Conservation (phyloP, 2,329 filamentous ascomycete genomes). For the Diplodia sapinea region DNA sequence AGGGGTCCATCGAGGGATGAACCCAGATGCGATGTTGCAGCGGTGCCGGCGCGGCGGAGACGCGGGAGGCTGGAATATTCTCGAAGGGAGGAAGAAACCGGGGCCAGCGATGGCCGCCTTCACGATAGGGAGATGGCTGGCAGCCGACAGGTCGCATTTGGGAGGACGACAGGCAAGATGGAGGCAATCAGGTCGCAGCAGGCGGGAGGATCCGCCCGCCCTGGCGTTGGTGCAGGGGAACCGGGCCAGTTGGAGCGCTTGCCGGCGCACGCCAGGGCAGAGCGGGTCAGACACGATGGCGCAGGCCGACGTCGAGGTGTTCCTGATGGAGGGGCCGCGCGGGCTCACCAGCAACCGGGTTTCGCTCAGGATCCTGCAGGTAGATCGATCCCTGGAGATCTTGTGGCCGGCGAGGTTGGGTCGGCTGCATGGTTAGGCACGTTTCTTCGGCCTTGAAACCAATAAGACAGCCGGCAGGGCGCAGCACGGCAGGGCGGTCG, state of each 20-base stretch:
- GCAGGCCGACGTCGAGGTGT: constrained; percentile 6
- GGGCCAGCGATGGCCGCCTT: not conserved
- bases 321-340: constrained; percentile 18
- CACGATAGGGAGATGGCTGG: not conserved
- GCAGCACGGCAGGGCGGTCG: constrained; percentile 7
- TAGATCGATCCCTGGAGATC: constrained; percentile 29
- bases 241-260: constrained; percentile 24
- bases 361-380: constrained; percentile 26
- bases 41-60: not conserved
- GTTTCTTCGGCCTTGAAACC: constrained; percentile 29
- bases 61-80: constrained; percentile 10
- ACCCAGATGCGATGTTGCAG: not conserved
- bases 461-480: constrained; percentile 26
- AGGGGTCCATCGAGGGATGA: constrained; percentile 15
- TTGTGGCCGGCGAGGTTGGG: constrained; percentile 29
- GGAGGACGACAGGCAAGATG: not conserved
- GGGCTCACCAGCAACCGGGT: constrained; percentile 27
- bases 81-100: constrained; percentile 23
- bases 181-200: not conserved
- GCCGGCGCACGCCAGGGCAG: constrained; percentile 16
- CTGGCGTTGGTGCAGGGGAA: constrained; percentile 12
- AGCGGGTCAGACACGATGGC: constrained; percentile 10
- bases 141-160: constrained; percentile 31
- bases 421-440: constrained; percentile 27
- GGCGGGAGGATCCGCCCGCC: constrained; percentile 24